Base-by-base conservation (phyloP, 2,329 filamentous ascomycete genomes). In the Neoarthrinium moseri region DNA sequence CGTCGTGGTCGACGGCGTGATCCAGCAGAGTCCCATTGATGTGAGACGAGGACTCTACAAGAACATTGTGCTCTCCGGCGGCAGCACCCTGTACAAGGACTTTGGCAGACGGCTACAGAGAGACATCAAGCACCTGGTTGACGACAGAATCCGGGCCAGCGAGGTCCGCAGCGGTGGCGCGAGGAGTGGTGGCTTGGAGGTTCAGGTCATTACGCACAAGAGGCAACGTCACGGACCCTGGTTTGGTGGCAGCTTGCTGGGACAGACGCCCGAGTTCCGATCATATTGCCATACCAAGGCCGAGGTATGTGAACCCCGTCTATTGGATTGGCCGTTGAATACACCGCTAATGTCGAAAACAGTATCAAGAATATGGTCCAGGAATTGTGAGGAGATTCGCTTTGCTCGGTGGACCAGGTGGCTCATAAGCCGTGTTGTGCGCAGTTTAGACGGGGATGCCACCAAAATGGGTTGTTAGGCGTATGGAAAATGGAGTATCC, bases 241-340 rank as follows among this genome's bases (percentile, higher is more conserved):
- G 94, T 99, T 99, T 65, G 94, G 94, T 68, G 94, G 94, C 58
- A 96, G 90, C 72, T 77, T 99, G 71, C 77, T 99, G 50, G 95
- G 92, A 45, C 92, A 97, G 75, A 99, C 94, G 6, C 92, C 95
- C 4, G 95, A 99, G 70, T 99, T 99, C 79, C 84, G 90, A 67
- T 96, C 91, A 64, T 99, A 97, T 74, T 99, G 94, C 75, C 95
- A 99, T 71, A 99, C 89, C 47, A 94, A 94, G 76, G 84, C 83
- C 23, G 81, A 84, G 75, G 80, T 83, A 62, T 57, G 75, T 59
- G 13, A 8, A 26, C 20, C 24, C 8, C 11, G 5, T 2, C 20
- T 17, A 11, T 23, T 18, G 32, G 8, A 17, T 10, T 35, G 7
- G 26, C n/a, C n/a, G 26, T 10, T 35, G 8, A 7, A 10, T 12